phyloP scores from a whole-genome alignment of 1,139 yeast genomes.

The Maudiozyma humilis region DNA sequence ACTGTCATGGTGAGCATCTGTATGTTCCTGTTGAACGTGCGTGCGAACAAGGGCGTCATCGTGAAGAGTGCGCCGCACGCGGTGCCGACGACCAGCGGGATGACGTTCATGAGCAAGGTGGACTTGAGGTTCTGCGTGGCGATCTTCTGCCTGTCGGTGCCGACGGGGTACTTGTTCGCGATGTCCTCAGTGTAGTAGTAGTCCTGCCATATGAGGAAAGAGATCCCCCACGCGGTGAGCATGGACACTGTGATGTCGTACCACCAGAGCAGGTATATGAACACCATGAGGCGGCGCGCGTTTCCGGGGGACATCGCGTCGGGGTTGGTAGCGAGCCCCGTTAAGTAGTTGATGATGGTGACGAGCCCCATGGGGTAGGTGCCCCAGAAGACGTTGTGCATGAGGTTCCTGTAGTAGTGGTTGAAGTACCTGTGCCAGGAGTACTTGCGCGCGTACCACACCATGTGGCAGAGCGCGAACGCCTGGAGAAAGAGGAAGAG shows the following conservation, averaged over 20 bases:
- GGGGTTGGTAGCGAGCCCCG: constrained; percentile 32
- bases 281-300: constrained; percentile 15
- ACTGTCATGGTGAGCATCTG: constrained; percentile 47
- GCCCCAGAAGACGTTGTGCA: constrained; percentile 58
- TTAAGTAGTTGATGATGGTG: constrained; percentile 50
- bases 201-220: constrained; percentile 39
- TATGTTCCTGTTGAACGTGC: constrained; percentile 31
- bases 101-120: constrained; percentile 51
- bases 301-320: neutral
- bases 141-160: constrained; percentile 22
- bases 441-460: constrained; percentile 9
- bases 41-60: constrained; percentile 37
- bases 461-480: constrained; percentile 19
- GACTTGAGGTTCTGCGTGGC: constrained; percentile 17
- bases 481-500: constrained; percentile 39
- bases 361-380: constrained; percentile 71
- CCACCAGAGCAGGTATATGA: constrained; percentile 63
- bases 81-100: constrained; percentile 66
- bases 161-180: neutral
- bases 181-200: constrained; percentile 15
- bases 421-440: constrained; percentile 15
- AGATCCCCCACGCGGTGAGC: constrained; percentile 48
- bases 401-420: constrained; percentile 32
- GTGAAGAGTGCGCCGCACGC: constrained; percentile 53
- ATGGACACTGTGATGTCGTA: constrained; percentile 46